A percentile compares a stretch with the other conserved stretches of the same genome.
phyloP scores from a whole-genome alignment of 305 asterid species.

The Solanum hybrid region DNA sequence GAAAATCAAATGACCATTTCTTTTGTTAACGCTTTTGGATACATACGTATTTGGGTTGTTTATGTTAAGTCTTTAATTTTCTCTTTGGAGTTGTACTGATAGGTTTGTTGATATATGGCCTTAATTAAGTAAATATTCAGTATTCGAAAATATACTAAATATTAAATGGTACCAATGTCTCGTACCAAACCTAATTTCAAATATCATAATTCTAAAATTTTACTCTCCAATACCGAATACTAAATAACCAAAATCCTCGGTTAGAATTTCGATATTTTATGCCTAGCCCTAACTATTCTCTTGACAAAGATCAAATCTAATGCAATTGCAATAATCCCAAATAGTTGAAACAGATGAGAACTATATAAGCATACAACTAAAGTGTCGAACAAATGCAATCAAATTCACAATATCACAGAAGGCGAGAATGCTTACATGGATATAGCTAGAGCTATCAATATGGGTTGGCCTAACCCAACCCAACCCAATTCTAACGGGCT shows the following conservation, averaged over 20 bases:
- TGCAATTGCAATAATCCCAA: background rate
- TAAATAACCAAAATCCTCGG: background rate
- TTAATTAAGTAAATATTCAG: too few relatives aligned
- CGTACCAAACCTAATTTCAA: background rate
- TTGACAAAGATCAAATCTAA: background rate
- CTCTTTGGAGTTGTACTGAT: background rate
- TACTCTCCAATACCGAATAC: background rate
- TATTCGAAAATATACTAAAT: too few relatives aligned
- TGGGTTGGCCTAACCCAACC: too few relatives aligned
- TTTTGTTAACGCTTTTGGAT: slow-evolving; percentile 20
- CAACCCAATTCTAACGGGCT: too few relatives aligned
- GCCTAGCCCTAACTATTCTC: background rate
- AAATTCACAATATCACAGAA: background rate
- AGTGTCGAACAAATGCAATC: background rate
- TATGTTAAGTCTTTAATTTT: background rate
- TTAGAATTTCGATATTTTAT: too few relatives aligned
- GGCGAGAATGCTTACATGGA: background rate
- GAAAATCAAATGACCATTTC: slow-evolving; percentile 77
- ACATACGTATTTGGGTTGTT: background rate
- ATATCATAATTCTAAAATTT: background rate
- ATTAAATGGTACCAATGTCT: background rate
- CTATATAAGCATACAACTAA: background rate
- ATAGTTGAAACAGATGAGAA: background rate
- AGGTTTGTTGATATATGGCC: background rate
- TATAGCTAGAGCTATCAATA: background rate